Evolutionary conservation across 2,329 filamentous ascomycete species (phyloP), one percentile per base, ranked within the genome.

Genomic region (Trichoderma sp.): DNA sequence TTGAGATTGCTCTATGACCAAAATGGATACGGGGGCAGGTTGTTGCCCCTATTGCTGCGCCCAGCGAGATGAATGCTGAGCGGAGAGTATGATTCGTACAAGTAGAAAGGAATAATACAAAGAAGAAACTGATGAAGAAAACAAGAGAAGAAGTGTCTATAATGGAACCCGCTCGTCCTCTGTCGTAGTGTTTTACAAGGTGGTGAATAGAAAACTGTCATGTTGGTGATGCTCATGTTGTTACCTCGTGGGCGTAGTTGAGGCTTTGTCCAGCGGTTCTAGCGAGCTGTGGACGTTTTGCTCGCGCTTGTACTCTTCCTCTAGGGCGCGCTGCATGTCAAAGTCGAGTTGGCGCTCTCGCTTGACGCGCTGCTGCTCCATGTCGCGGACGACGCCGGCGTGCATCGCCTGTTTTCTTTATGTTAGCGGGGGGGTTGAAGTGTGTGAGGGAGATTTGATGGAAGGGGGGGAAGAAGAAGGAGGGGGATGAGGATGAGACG

Each of bases 331-430:
- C 75, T 99, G 95, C 85, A 96, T 87, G 69, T 98, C 93, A 73
- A 99, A 99, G 75, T 99, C 95, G 59, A 93, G 86, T 76, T 96
- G 91, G 66, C 95, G 89, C 77, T 99, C 95, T 70, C 87, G 85
- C 80, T 97, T 97, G 69, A 97, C 76, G 52, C 91, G 88, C 76
- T 97, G 93, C 74, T 96, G 92, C 74, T 98, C 94, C 83, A 97
- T 90, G 74, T 99, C 95, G 69, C 94, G 91, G 69, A 98, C 82
- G 48, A 99, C 95, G 51, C 95, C 95, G 70, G 90, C 87, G 74
- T 99, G 95, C 95, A 99, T 99, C 65, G 92, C 91, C 95, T 52
- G 28, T 28, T 9, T 9, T 5, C n/a, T 21, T 24, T 24, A 2
- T n/a, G 48, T 60, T 55, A 60, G 50, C 24, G 60, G 21, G 3